These are phyloP conservation scores for Fragilaria radians DNA, from an alignment of 108 stramenopile genomes.

Conservation along the genomic window DNA sequence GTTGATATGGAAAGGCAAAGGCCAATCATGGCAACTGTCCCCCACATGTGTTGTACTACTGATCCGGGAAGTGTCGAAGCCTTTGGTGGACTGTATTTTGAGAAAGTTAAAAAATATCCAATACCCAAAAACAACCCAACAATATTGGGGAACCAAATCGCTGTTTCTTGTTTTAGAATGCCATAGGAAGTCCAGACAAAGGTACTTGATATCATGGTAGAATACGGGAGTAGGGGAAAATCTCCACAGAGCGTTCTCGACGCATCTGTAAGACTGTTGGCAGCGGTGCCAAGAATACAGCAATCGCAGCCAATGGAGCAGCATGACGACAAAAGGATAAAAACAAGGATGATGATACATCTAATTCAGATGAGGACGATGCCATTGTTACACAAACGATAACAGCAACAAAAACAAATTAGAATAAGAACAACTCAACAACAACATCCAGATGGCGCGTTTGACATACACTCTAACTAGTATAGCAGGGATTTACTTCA, in stretches of 20 bases:
- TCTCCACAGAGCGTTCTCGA: slow-evolving; percentile 40
- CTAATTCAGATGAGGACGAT: too few species aligned
- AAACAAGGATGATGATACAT: too few species aligned
- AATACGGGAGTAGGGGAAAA: slow-evolving; percentile 68
- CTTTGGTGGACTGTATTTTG: slow-evolving; percentile 21
- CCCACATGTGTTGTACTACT: slow-evolving; percentile 25
- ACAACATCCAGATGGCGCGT: too few species aligned
- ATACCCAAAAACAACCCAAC: slow-evolving; percentile 43
- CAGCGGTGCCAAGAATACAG: slow-evolving; percentile 49
- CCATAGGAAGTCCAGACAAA: slow-evolving; percentile 52
- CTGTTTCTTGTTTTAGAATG: slow-evolving; percentile 31
- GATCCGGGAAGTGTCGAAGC: slow-evolving; percentile 35
- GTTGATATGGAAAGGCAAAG: slow-evolving; percentile 2
- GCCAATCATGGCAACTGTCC: slow-evolving; percentile 8
- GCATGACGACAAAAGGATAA: slow-evolving; percentile 21
- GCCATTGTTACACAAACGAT: too few species aligned
- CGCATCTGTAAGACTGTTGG: slow-evolving; percentile 57
- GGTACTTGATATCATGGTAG: slow-evolving; percentile 50
- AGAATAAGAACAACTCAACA: too few species aligned
- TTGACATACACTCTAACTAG: too few species aligned
- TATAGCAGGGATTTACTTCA: too few species aligned
- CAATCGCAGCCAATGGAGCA: slow-evolving; percentile 36
- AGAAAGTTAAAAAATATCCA: slow-evolving; percentile 45
- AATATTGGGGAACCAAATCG: slow-evolving; percentile 43
- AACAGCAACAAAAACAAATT: too few species aligned